Evolutionary conservation across 495 filamentous ascomycete genomes (phyloP), one percentile per base, ranked within the genome.

Genomic region (Aspergillus baeticus): DNA sequence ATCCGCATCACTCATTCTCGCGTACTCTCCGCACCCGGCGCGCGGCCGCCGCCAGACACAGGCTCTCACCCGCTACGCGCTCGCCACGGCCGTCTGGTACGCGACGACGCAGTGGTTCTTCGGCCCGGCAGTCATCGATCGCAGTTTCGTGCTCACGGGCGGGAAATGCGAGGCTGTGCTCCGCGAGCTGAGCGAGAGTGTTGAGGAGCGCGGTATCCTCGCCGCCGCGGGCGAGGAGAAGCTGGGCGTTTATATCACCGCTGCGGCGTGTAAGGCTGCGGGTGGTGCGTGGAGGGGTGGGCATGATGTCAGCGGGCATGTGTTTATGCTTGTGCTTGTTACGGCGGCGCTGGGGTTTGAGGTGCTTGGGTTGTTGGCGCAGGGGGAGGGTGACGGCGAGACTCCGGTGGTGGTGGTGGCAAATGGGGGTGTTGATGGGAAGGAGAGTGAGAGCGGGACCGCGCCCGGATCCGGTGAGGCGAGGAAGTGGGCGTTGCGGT

Each of bases 51-150:
- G 0, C 75, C 81, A 36, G 89, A 86, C 0, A 37, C 72, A 7
- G 13, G 47, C 47, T 13, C 2, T 26, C 10, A 38, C 85, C 10
- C 77, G 94, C 2, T 98, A 91, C 81, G 73, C 59, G 4, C 68
- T 90, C 6, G 84, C 89, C 0, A 94, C 91, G 6, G 43, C 68
- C 2, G 89, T 83, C 74, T 96, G 91, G 91, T 79, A 87, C 22
- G 67, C 84, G 15, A 82, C 90, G 15, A 98, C 95, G 61, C 94
- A 96, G 76, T 97, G 93, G 94, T 97, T 87, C 68, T 96, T 98
- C 62, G 94, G 94, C 0, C 85, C 94, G 18, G 77, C 90, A 6
- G 74, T 98, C 11, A 94, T 97, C 59, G 94, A 98, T 69, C 82
- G 92, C 3, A 80, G 85, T 8, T 98, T 98, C 58, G 65, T 81